A percentile compares a stretch with the other conserved stretches of the same genome.
phyloP scores from a whole-genome alignment of 495 filamentous ascomycete species.

The Tuber umbilicatum region DNA sequence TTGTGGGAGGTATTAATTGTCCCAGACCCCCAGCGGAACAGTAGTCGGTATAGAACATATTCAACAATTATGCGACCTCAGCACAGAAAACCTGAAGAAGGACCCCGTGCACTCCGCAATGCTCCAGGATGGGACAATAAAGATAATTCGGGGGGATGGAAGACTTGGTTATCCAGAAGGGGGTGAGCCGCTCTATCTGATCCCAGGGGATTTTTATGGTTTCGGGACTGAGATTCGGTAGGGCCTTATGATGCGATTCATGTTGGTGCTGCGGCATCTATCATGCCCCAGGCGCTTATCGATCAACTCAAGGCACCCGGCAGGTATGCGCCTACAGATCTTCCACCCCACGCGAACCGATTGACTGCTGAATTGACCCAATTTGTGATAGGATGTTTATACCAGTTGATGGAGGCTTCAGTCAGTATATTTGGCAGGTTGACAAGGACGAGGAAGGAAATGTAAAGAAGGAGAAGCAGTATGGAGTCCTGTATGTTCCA shows the following conservation, averaged over 20 bases:
- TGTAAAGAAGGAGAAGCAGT: slow-evolving; percentile 65
- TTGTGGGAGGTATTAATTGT: neutral
- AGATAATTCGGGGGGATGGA: slow-evolving; percentile 77
- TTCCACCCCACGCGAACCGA: slow-evolving; percentile 1
- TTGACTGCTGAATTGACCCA: slow-evolving; percentile 3
- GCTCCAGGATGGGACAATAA: slow-evolving; percentile 55
- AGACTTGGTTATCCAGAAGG: slow-evolving; percentile 60
- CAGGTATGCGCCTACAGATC: slow-evolving; percentile 38
- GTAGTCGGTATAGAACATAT: slow-evolving; percentile 90
- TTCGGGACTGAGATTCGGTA: slow-evolving; percentile 21
- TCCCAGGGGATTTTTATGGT: slow-evolving; percentile 11
- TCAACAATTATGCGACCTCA: slow-evolving; percentile 63
- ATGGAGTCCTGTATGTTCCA: slow-evolving; percentile 87
- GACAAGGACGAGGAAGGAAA: slow-evolving; percentile 77
- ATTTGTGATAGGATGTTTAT: slow-evolving; percentile 61
- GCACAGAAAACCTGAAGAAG: slow-evolving; percentile 67
- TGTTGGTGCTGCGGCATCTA: slow-evolving; percentile 79
- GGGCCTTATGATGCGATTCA: slow-evolving; percentile 78
- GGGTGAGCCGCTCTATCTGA: slow-evolving; percentile 29
- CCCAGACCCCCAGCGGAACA: slow-evolving; percentile 45
- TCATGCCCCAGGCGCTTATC: slow-evolving; percentile 64
- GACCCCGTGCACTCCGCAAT: slow-evolving; percentile 57
- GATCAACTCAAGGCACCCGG: slow-evolving; percentile 75
- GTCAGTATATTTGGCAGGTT: slow-evolving; percentile 81
- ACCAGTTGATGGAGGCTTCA: slow-evolving; percentile 57